Percentiles rank a stretch among this genome's conserved stretches.
Conservation (phyloP, 2,329 filamentous ascomycete genomes). For the Byssothecium circinans region DNA sequence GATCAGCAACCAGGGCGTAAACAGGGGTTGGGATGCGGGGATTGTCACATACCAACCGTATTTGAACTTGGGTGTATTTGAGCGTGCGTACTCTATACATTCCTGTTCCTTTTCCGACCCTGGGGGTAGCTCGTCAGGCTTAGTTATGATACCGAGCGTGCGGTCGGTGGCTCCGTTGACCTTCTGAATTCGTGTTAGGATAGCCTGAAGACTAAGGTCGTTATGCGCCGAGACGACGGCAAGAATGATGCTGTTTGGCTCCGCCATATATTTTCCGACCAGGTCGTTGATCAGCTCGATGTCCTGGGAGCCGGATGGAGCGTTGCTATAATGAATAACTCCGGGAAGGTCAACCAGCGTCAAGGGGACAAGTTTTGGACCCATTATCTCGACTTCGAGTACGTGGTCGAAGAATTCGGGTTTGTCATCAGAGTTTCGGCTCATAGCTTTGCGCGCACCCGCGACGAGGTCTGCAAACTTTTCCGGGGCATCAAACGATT, state of each 20-base stretch:
- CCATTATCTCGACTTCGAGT: slow-evolving; percentile 18
- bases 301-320: slow-evolving; percentile 26
- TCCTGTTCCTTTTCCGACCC: slow-evolving; percentile 6
- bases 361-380: slow-evolving; percentile 13
- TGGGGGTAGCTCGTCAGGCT: slow-evolving; percentile 26
- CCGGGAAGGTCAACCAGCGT: slow-evolving; percentile 39
- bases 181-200: slow-evolving; percentile 5
- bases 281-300: slow-evolving; percentile 35
- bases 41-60: slow-evolving; percentile 8
- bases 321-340: slow-evolving; percentile 31
- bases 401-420: slow-evolving; percentile 18
- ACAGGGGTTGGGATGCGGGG: slow-evolving; percentile 3
- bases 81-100: slow-evolving; percentile 6
- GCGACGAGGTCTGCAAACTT: slow-evolving; percentile 6
- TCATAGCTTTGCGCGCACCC: slow-evolving; percentile 5
- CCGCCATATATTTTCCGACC: slow-evolving; percentile 57
- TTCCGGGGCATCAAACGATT: slow-evolving; percentile 5
- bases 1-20: slow-evolving; percentile 5
- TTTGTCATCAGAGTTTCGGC: slow-evolving; percentile 2
- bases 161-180: slow-evolving; percentile 6
- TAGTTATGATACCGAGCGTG: slow-evolving; percentile 5
- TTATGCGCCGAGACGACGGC: slow-evolving; percentile 46
- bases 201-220: slow-evolving; percentile 36
- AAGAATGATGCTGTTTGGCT: slow-evolving; percentile 59
- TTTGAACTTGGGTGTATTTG: slow-evolving; percentile 6